phyloP scores from a whole-genome alignment of 495 filamentous ascomycete species.

The Xylona heveae region DNA sequence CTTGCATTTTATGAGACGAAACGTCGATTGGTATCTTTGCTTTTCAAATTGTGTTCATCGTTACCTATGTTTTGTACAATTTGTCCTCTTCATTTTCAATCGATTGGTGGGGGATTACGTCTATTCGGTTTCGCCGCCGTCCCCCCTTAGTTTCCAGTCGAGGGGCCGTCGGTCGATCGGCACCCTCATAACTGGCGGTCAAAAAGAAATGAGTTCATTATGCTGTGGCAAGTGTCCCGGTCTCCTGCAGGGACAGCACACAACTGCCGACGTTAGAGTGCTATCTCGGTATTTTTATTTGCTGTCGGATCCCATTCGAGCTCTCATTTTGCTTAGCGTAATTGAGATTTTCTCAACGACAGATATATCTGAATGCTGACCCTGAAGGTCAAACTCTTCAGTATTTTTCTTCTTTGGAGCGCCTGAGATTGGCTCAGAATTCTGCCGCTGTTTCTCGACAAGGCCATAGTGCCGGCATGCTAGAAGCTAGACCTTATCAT shows the following conservation, averaged over 20 bases:
- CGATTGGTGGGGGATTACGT: neutral
- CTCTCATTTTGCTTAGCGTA: conserved; percentile 2
- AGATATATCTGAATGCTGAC: no score
- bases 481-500: conserved; percentile 7
- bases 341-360: conserved; percentile 3
- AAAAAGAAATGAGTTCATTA: no score
- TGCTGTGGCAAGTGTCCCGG: neutral
- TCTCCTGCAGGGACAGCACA: neutral
- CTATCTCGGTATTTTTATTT: neutral
- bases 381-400: no score
- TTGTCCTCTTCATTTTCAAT: conserved; percentile 3
- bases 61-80: neutral
- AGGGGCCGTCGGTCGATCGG: no score
- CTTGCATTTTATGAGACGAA: conserved; percentile 27
- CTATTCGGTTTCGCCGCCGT: neutral
- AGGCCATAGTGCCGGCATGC: no score
- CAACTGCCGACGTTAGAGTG: neutral
- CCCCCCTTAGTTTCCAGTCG: neutral
- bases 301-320: neutral
- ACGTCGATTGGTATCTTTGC: conserved; percentile 33
- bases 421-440: conserved; percentile 37
- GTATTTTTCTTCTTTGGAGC: conserved; percentile 48
- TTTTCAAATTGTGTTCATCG: neutral
- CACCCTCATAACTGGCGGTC: no score
- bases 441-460: no score